These are phyloP conservation scores for Geotrichum macrosporum DNA, from an alignment of 1,139 yeast genomes.

Conservation along the genomic window DNA sequence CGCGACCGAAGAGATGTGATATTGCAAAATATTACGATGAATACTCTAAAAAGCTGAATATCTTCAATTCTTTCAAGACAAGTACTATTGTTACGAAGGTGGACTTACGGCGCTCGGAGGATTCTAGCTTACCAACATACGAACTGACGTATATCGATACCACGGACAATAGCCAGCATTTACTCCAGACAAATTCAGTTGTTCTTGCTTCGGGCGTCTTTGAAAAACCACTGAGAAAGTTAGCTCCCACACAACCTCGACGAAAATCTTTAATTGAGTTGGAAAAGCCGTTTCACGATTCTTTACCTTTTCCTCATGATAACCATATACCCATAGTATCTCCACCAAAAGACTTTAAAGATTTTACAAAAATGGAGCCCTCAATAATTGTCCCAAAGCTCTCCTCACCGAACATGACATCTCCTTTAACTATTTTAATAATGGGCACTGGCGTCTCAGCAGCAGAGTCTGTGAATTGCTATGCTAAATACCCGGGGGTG, in stretches of 20 bases:
- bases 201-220: slow-evolving; percentile 38
- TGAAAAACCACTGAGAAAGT: slow-evolving; percentile 27
- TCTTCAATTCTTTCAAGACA: slow-evolving; percentile 21
- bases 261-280: no score
- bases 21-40: slow-evolving; percentile 34
- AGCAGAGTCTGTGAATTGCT: slow-evolving; percentile 34
- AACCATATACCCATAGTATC: slow-evolving; percentile 11
- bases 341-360: slow-evolving; percentile 15
- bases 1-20: slow-evolving; percentile 34
- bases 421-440: slow-evolving; percentile 27
- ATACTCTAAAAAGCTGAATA: slow-evolving; percentile 31
- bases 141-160: slow-evolving; percentile 6
- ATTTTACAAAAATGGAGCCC: slow-evolving; percentile 16
- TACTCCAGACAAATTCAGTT: slow-evolving; percentile 22
- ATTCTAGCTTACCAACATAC: slow-evolving; percentile 1
- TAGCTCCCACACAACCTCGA: background rate
- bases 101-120: slow-evolving; percentile 10
- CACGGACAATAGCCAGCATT: background rate
- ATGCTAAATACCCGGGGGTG: slow-evolving; percentile 8
- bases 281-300: no score
- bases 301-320: slow-evolving; percentile 7
- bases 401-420: slow-evolving; percentile 8
- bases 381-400: slow-evolving; percentile 19
- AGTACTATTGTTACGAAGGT: slow-evolving; percentile 25
- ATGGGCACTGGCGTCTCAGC: slow-evolving; percentile 40